These are phyloP conservation scores for Metschnikowia lunata DNA, from an alignment of 805 yeast genomes.

Conservation along the genomic window DNA sequence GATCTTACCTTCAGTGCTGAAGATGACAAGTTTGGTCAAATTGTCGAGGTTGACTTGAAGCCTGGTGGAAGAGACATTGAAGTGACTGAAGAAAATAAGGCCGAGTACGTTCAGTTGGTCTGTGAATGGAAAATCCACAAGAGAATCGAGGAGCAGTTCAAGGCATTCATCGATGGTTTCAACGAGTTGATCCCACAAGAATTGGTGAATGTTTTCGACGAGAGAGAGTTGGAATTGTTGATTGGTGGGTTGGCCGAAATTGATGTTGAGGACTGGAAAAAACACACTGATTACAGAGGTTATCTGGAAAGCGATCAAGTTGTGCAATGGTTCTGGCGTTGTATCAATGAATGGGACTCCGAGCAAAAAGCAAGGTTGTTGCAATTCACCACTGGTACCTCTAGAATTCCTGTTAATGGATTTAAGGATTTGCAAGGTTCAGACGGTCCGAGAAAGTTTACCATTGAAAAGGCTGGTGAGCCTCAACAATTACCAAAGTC, in stretches of 20 bases:
- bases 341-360: conserved; percentile 89
- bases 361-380: conserved; percentile 93
- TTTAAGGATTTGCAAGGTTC: conserved; percentile 98
- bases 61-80: conserved; percentile 84
- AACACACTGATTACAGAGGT: conserved; percentile 97
- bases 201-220: conserved; percentile 93
- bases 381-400: conserved; percentile 98
- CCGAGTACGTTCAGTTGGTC: conserved; percentile 89
- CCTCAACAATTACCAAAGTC: conserved; percentile 90
- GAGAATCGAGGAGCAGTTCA: conserved; percentile 93
- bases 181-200: conserved; percentile 97
- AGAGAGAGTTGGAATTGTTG: conserved; percentile 90
- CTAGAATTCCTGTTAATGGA: conserved; percentile 98
- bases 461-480: conserved; percentile 98
- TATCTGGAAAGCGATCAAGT: conserved; percentile 95
- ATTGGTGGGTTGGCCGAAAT: conserved; percentile 98
- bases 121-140: conserved; percentile 94
- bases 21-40: conserved; percentile 94
- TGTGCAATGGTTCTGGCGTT: conserved; percentile 98
- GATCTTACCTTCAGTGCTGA: conserved; percentile 85
- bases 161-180: conserved; percentile 95
- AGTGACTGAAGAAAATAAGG: conserved; percentile 84
- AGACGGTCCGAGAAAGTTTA: conserved; percentile 98
- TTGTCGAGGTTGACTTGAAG: conserved; percentile 83
- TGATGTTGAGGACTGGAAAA: conserved; percentile 98